Evolutionary conservation across 2,329 filamentous ascomycete species (phyloP).

Genomic region (Nannizziopsis arthrosporioides): DNA sequence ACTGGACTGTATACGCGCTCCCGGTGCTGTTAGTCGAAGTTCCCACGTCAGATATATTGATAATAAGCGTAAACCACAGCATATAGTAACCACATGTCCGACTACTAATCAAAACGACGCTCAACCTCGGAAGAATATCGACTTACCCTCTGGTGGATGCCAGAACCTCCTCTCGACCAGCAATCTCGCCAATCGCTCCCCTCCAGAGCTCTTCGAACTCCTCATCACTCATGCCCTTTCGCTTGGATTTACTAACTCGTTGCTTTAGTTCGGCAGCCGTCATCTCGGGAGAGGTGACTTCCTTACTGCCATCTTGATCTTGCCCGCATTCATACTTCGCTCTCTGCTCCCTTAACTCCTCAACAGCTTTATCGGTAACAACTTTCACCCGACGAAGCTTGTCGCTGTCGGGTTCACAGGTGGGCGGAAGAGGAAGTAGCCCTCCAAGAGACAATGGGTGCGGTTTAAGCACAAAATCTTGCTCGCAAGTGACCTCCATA

Average conservation of each 20-base stretch:
- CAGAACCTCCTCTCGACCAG: conserved; percentile 49
- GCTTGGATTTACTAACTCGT: conserved; percentile 61
- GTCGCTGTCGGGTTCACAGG: conserved; percentile 88
- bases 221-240: conserved; percentile 68
- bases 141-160: conserved; percentile 48
- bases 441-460: conserved; percentile 77
- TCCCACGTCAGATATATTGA: conserved; percentile 6
- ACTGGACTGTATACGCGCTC: conserved; percentile 58
- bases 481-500: conserved; percentile 67
- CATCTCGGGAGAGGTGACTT: conserved; percentile 53
- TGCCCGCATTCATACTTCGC: conserved; percentile 88
- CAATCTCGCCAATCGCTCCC: conserved; percentile 39
- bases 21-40: conserved; percentile 71
- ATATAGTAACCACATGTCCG: conserved; percentile 12
- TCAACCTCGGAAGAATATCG: conserved; percentile 17
- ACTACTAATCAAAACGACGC: conserved; percentile 15
- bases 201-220: conserved; percentile 79
- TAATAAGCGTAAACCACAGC: conserved; percentile 17
- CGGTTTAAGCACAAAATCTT: conserved; percentile 71
- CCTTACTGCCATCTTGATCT: conserved; percentile 48
- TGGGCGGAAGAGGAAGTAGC: conserved; percentile 71
- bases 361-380: conserved; percentile 77
- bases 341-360: conserved; percentile 70
- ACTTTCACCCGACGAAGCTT: conserved; percentile 77
- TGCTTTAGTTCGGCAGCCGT: conserved; percentile 61